phyloP scores from a whole-genome alignment of 306 rosid genomes.

The Begonia fuchsioides region DNA sequence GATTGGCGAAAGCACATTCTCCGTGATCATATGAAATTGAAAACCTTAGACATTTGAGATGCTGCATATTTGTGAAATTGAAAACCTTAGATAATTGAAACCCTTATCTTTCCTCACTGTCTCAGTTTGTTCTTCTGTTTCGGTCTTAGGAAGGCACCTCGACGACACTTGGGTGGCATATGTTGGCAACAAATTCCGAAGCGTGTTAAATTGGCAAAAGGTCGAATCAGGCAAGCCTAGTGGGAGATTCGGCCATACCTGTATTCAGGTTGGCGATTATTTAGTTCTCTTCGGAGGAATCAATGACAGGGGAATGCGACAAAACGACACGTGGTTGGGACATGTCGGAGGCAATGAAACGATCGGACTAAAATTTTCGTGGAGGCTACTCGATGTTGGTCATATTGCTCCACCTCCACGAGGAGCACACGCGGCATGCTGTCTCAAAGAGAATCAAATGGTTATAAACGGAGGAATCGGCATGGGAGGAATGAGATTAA shows the following conservation, averaged over 20 bases:
- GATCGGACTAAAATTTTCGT: constrained; percentile 38
- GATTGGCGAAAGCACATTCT: too few relatives aligned
- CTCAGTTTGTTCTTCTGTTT: constrained; percentile 2
- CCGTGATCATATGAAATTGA: too few relatives aligned
- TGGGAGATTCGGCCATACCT: constrained; percentile 88
- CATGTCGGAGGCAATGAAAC: constrained; percentile 33
- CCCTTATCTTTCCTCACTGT: neutral
- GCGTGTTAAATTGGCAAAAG: constrained; percentile 54
- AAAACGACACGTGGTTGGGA: constrained; percentile 87
- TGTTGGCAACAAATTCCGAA: constrained; percentile 39
- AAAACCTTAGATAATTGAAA: too few relatives aligned
- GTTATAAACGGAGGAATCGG: constrained; percentile 88
- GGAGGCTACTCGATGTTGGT: constrained; percentile 63
- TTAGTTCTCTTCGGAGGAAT: constrained; percentile 91
- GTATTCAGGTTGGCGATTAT: constrained; percentile 42
- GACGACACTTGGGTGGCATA: constrained; percentile 89
- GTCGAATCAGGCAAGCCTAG: constrained; percentile 70
- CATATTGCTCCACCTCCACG: constrained; percentile 46
- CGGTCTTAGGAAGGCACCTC: constrained; percentile 62
- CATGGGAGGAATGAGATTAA: constrained; percentile 42
- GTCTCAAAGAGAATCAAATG: constrained; percentile 55
- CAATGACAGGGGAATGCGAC: constrained; percentile 76
- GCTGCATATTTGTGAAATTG: too few relatives aligned
- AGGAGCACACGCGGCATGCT: constrained; percentile 82
- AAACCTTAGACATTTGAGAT: too few relatives aligned